Evolutionary conservation across 176 grass and related monocot species (phyloP).

Genomic region (Musa schizocarpa): DNA sequence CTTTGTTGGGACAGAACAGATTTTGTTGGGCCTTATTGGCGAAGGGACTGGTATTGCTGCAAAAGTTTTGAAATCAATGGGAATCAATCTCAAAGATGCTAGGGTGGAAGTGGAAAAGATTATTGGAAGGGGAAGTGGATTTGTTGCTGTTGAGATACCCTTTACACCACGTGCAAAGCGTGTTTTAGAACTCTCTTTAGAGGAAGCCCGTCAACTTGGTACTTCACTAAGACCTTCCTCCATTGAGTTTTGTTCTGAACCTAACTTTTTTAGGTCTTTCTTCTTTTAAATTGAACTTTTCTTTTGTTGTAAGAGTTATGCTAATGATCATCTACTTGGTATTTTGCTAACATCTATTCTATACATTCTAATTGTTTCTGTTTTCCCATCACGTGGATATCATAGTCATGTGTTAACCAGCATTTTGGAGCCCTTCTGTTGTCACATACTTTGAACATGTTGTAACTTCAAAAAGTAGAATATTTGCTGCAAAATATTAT

Average conservation of each 20-base stretch:
- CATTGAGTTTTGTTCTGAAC: not conserved
- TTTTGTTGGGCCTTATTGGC: constrained; percentile 80
- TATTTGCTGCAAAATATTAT: too few species aligned
- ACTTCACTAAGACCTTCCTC: constrained; percentile 1
- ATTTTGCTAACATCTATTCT: too few species aligned
- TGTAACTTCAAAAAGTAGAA: too few species aligned
- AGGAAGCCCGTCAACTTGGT: constrained; percentile 92
- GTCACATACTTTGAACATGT: too few species aligned
- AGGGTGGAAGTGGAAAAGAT: constrained; percentile 94
- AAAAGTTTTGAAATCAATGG: constrained; percentile 98
- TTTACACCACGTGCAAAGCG: constrained; percentile 86
- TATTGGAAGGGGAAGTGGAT: constrained; percentile 82
- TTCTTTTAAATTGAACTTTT: not conserved
- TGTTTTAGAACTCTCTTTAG: constrained; percentile 74
- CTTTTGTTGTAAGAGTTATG: not conserved
- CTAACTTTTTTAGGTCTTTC: not conserved
- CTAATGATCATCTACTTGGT: too few species aligned
- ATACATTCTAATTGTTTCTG: too few species aligned
- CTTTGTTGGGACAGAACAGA: constrained; percentile 86
- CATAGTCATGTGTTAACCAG: too few species aligned
- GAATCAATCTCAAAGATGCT: constrained; percentile 95
- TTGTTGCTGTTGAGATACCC: constrained; percentile 91
- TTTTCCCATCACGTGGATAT: too few species aligned
- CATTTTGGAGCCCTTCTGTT: too few species aligned
- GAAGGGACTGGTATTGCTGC: constrained; percentile 91